These are phyloP conservation scores for Phialophora verrucosa DNA, from an alignment of 2,329 filamentous ascomycete species.

Conservation along the genomic window DNA sequence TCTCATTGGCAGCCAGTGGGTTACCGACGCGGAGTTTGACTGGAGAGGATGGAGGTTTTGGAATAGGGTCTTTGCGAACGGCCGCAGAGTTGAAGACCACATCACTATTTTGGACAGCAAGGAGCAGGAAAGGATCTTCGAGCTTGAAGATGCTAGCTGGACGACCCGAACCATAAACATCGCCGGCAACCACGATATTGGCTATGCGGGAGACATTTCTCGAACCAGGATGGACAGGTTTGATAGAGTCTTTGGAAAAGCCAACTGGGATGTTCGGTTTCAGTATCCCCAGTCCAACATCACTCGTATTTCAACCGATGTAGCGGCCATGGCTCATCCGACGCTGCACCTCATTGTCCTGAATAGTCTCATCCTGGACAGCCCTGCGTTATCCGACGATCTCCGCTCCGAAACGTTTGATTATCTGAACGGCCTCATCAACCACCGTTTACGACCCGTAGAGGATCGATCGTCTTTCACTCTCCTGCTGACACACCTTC, in stretches of 20 bases:
- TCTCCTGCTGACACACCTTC: slow-evolving; percentile 88
- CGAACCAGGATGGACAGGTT: slow-evolving; percentile 77
- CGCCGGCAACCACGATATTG: slow-evolving; percentile 94
- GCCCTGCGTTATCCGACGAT: slow-evolving; percentile 69
- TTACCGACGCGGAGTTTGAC: slow-evolving; percentile 82
- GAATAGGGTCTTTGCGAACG: slow-evolving; percentile 75
- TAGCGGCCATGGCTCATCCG: slow-evolving; percentile 41
- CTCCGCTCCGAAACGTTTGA: slow-evolving; percentile 78
- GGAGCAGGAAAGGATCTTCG: slow-evolving; percentile 55
- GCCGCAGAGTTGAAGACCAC: slow-evolving; percentile 64
- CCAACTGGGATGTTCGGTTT: slow-evolving; percentile 89
- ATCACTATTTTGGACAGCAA: slow-evolving; percentile 44
- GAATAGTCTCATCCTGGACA: slow-evolving; percentile 93
- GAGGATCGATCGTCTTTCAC: slow-evolving; percentile 73
- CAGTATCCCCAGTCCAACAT: slow-evolving; percentile 51
- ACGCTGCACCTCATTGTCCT: slow-evolving; percentile 82
- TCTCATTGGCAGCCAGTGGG: slow-evolving; percentile 93
- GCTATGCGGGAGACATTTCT: slow-evolving; percentile 90
- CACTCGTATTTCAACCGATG: background rate
- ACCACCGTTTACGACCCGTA: slow-evolving; percentile 63
- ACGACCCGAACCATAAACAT: slow-evolving; percentile 81
- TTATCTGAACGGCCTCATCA: slow-evolving; percentile 68
- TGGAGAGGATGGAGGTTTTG: slow-evolving; percentile 76
- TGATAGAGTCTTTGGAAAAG: slow-evolving; percentile 80
- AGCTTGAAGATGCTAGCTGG: slow-evolving; percentile 63